Conservation (phyloP, 2,329 filamentous ascomycete species). For the Hypoxylon sp. region DNA sequence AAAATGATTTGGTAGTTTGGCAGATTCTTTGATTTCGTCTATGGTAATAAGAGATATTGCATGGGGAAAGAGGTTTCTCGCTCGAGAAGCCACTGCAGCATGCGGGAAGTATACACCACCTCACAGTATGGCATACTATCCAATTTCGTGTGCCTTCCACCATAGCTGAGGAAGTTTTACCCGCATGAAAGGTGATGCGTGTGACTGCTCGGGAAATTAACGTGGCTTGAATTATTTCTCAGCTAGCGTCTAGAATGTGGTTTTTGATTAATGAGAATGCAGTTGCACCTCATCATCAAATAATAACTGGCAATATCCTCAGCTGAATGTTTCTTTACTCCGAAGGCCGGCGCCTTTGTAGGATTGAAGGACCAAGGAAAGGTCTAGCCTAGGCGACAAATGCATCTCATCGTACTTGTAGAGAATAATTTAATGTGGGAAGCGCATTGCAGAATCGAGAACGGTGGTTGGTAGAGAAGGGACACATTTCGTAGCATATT, state of each 20-base stretch:
- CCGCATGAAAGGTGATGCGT: constrained; percentile 19
- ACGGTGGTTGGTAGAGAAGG: neutral
- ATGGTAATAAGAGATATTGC: too few species aligned
- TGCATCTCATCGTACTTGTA: neutral
- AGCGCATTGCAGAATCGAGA: neutral
- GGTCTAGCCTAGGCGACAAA: neutral
- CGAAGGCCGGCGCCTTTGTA: neutral
- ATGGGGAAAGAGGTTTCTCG: too few species aligned
- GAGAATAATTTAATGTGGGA: neutral
- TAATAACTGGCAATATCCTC: neutral
- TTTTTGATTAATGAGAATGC: neutral
- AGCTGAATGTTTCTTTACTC: neutral
- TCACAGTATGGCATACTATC: too few species aligned
- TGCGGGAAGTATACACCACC: too few species aligned
- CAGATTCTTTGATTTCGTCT: too few species aligned
- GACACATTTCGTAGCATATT: neutral
- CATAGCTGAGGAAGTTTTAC: constrained; percentile 1
- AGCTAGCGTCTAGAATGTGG: neutral
- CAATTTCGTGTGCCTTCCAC: too few species aligned
- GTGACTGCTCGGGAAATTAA: neutral
- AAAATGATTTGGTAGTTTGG: too few species aligned
- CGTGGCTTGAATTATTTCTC: neutral
- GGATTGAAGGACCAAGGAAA: neutral
- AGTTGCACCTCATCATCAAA: neutral
- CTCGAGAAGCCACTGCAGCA: too few species aligned